Percentiles rank a stretch among this genome's conserved stretches.
These are phyloP conservation scores for Aspergillus ibericus DNA, from an alignment of 2,329 filamentous ascomycete species.

Conservation along the genomic window DNA sequence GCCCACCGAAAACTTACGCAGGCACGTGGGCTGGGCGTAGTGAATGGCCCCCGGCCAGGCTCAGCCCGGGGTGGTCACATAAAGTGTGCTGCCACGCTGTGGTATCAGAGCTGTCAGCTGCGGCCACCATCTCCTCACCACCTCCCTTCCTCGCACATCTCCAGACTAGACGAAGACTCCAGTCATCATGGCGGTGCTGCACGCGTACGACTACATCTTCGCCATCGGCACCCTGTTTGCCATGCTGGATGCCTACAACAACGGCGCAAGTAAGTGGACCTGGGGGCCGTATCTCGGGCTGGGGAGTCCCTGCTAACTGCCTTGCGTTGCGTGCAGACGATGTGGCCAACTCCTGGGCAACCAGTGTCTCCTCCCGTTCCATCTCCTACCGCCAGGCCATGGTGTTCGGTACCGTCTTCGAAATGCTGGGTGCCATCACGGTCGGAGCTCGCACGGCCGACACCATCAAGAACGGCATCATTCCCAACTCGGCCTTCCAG, in stretches of 20 bases:
- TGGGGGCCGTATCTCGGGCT: neutral
- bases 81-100: too few species aligned
- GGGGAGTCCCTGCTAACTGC: neutral
- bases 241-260: slow-evolving; percentile 75
- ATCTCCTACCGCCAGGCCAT: slow-evolving; percentile 36
- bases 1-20: neutral
- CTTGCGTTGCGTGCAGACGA: slow-evolving; percentile 52
- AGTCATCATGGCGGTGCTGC: slow-evolving; percentile 55
- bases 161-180: too few species aligned
- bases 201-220: slow-evolving; percentile 70
- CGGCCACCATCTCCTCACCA: neutral
- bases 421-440: slow-evolving; percentile 65
- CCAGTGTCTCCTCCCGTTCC: slow-evolving; percentile 76
- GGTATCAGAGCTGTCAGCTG: too few species aligned
- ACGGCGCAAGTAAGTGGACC: slow-evolving; percentile 67
- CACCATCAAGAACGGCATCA: slow-evolving; percentile 79
- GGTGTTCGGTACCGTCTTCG: slow-evolving; percentile 62
- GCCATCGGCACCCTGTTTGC: slow-evolving; percentile 75
- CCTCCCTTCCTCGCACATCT: neutral
- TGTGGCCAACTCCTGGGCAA: slow-evolving; percentile 83
- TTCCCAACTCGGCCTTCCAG: slow-evolving; percentile 59
- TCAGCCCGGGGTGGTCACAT: too few species aligned
- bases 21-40: neutral
- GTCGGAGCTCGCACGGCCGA: slow-evolving; percentile 70
- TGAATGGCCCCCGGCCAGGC: too few species aligned